Evolutionary conservation across 805 yeast genomes (phyloP).

Genomic region (Kodamaea kakaduensis): DNA sequence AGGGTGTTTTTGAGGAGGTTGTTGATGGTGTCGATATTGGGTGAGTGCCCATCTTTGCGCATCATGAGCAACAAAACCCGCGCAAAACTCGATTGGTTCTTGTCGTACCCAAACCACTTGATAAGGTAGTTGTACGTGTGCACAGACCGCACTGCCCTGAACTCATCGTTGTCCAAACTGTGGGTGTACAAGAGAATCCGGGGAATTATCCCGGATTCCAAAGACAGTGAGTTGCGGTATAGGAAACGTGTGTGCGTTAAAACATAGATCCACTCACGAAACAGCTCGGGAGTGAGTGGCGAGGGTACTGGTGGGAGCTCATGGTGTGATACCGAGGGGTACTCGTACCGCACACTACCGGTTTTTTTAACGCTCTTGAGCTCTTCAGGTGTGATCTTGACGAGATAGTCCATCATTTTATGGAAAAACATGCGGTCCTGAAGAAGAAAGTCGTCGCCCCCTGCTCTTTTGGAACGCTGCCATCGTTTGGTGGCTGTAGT

Average conservation of each 20-base stretch:
- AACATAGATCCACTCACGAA: slow-evolving; percentile 32
- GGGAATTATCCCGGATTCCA: slow-evolving; percentile 33
- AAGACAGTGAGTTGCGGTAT: slow-evolving; percentile 31
- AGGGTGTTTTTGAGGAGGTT: slow-evolving; percentile 28
- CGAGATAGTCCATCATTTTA: slow-evolving; percentile 29
- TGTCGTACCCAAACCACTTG: slow-evolving; percentile 36
- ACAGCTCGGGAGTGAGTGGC: slow-evolving; percentile 23
- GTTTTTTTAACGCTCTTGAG: slow-evolving; percentile 15
- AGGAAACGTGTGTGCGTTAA: slow-evolving; percentile 32
- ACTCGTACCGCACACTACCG: slow-evolving; percentile 9
- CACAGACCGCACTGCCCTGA: slow-evolving; percentile 27
- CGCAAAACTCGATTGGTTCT: slow-evolving; percentile 39
- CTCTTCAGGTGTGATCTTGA: slow-evolving; percentile 29
- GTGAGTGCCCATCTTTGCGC: slow-evolving; percentile 39
- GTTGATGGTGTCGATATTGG: slow-evolving; percentile 39
- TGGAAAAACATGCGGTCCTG: slow-evolving; percentile 28
- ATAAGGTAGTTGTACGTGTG: slow-evolving; percentile 39
- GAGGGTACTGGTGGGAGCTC: slow-evolving; percentile 34
- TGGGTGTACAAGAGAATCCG: slow-evolving; percentile 38
- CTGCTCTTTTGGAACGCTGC: slow-evolving; percentile 16
- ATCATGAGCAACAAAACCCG: slow-evolving; percentile 37
- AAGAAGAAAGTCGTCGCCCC: slow-evolving; percentile 23
- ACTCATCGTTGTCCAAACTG: slow-evolving; percentile 27
- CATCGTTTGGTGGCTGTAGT: slow-evolving; percentile 25
- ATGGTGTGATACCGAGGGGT: slow-evolving; percentile 21